A percentile compares a stretch with the other conserved stretches of the same genome.
These are phyloP conservation scores for Lophiotrema nucula DNA, from an alignment of 495 filamentous ascomycete species.

Conservation along the genomic window DNA sequence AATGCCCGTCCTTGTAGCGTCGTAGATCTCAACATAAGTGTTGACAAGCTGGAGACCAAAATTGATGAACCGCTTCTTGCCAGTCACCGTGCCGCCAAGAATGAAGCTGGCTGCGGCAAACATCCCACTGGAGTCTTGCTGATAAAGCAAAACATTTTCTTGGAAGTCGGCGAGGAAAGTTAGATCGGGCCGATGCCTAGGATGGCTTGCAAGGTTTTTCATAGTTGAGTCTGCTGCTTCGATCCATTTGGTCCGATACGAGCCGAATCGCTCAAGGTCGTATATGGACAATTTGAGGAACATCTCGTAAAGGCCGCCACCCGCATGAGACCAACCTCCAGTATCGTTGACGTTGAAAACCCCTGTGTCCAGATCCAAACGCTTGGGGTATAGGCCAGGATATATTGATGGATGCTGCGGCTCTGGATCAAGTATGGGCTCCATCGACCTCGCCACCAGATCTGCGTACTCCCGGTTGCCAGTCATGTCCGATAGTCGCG, in stretches of 20 bases:
- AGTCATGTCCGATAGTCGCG: conserved; percentile 73
- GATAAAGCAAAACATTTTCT: conserved; percentile 48
- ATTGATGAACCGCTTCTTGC: conserved; percentile 59
- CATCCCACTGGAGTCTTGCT: conserved; percentile 54
- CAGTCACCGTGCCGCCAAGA: conserved; percentile 73
- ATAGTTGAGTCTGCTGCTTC: conserved; percentile 75
- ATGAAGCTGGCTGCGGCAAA: conserved; percentile 86
- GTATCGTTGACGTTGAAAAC: conserved; percentile 56
- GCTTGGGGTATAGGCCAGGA: conserved; percentile 71
- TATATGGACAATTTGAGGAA: conserved; percentile 91
- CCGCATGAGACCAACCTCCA: conserved; percentile 77
- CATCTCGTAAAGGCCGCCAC: conserved; percentile 86
- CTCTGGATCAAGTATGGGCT: conserved; percentile 65
- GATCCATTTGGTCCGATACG: conserved; percentile 57
- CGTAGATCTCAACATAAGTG: conserved; percentile 73
- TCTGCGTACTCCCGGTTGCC: conserved; percentile 62
- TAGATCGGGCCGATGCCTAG: conserved; percentile 64
- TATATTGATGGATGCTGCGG: conserved; percentile 65
- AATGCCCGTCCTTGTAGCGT: conserved; percentile 63
- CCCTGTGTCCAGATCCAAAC: conserved; percentile 62
- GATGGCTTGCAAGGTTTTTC: conserved; percentile 66
- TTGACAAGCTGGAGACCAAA: conserved; percentile 74
- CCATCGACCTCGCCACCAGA: conserved; percentile 66
- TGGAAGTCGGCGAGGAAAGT: conserved; percentile 71
- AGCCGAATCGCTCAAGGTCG: conserved; percentile 60